Conservation (phyloP, 148 eudicot genomes). For the Polygonum maritimum region DNA sequence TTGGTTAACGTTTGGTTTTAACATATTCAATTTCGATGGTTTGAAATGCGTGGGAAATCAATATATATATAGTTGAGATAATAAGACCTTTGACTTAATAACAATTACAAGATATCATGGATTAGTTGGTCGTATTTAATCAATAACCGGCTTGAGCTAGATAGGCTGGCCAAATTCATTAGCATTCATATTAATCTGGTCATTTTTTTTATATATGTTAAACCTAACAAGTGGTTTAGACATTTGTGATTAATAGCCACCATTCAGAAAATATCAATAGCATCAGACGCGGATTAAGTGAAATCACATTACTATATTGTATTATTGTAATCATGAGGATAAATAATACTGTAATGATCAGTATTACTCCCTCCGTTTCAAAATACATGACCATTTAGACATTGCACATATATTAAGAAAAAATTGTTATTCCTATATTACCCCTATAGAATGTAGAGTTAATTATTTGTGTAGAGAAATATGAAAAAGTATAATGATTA, state of each 20-base stretch:
- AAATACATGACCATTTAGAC: too few species aligned
- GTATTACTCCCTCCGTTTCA: too few species aligned
- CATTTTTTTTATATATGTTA: neutral
- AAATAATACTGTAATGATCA: neutral
- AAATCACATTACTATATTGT: neutral
- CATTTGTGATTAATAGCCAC: neutral
- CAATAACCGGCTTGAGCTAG: neutral
- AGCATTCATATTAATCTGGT: neutral
- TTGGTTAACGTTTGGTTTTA: too few species aligned
- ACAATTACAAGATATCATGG: neutral
- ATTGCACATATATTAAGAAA: too few species aligned
- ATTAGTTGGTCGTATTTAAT: neutral
- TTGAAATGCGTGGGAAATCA: too few species aligned
- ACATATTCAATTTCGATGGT: too few species aligned
- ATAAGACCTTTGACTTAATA: too few species aligned
- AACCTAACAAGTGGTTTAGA: neutral
- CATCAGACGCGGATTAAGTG: neutral
- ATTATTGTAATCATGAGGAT: neutral
- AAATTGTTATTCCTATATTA: too few species aligned
- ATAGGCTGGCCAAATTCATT: neutral
- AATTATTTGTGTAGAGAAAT: too few species aligned
- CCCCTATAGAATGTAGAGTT: too few species aligned
- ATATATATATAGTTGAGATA: too few species aligned
- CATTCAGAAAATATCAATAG: neutral
- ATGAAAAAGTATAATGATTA: too few species aligned